Evolutionary conservation across 2,329 filamentous ascomycete genomes (phyloP).

Genomic region (Fusarium subglutinans): DNA sequence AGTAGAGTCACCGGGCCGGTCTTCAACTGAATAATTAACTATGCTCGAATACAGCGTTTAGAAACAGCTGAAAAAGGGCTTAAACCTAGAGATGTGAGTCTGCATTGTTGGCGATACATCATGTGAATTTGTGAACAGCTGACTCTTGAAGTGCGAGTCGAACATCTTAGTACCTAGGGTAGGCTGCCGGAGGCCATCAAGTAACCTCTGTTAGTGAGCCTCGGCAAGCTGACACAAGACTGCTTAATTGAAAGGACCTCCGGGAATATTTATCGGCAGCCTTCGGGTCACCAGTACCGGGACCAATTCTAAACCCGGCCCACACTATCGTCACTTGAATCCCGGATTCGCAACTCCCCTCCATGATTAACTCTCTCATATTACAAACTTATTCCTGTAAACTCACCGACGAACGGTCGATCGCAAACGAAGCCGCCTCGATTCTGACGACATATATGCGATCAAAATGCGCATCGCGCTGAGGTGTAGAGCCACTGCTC

Average conservation of each 20-base stretch:
- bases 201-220: conserved; percentile 25
- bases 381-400: background rate
- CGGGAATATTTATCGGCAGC: conserved; percentile 33
- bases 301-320: conserved; percentile 42
- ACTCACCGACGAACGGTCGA: conserved; percentile 15
- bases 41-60: too few relatives aligned
- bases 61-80: background rate
- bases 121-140: conserved; percentile 1
- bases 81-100: background rate
- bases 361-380: conserved; percentile 24
- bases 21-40: background rate
- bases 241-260: conserved; percentile 38
- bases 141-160: background rate
- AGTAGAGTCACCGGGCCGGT: background rate
- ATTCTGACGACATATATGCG: conserved; percentile 4
- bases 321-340: conserved; percentile 40
- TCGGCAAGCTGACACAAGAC: conserved; percentile 4
- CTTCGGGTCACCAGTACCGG: conserved; percentile 32
- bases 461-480: conserved; percentile 32
- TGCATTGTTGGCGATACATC: background rate
- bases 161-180: conserved; percentile 27
- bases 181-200: conserved; percentile 10
- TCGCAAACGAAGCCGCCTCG: background rate
- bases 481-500: conserved; percentile 30
- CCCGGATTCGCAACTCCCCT: conserved; percentile 39